Percentiles rank a stretch among this genome's conserved stretches.
Conservation (phyloP, 257 asterid genomes). For the Agastache rugosa region DNA sequence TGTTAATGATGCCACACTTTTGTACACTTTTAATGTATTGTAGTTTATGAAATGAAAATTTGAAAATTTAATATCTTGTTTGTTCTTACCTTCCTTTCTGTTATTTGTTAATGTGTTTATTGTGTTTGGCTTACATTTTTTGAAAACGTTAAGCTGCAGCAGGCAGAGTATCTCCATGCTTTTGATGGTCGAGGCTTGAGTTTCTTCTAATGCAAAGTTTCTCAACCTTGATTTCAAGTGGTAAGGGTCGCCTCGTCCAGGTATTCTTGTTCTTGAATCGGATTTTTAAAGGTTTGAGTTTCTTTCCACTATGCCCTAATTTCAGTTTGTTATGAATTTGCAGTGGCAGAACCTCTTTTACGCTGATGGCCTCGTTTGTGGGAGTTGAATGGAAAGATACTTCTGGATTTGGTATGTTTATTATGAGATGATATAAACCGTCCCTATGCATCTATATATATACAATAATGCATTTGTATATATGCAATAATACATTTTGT, state of each 20-base stretch:
- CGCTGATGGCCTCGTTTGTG: no score
- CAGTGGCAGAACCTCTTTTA: no score
- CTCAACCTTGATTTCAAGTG: not conserved
- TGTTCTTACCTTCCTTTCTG: not conserved
- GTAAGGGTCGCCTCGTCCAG: not conserved
- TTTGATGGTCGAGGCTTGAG: no score
- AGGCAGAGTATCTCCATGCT: no score
- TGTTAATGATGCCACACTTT: constrained; percentile 45
- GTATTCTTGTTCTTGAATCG: not conserved
- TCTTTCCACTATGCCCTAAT: not conserved
- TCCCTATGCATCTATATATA: no score
- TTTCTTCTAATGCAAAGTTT: not conserved
- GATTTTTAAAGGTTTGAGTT: not conserved
- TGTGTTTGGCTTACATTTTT: not conserved
- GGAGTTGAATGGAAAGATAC: not conserved
- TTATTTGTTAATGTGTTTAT: not conserved
- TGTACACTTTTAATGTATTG: constrained; percentile 47
- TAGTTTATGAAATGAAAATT: constrained; percentile 37
- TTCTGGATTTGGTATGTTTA: no score
- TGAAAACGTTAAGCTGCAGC: no score
- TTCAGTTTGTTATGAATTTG: no score
- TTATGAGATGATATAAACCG: no score
- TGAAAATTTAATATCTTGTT: constrained; percentile 6
- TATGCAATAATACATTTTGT: no score
- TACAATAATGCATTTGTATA: no score